These are phyloP conservation scores for Verticillium zaregamsianum DNA, from an alignment of 2,329 filamentous ascomycete species.

Conservation along the genomic window DNA sequence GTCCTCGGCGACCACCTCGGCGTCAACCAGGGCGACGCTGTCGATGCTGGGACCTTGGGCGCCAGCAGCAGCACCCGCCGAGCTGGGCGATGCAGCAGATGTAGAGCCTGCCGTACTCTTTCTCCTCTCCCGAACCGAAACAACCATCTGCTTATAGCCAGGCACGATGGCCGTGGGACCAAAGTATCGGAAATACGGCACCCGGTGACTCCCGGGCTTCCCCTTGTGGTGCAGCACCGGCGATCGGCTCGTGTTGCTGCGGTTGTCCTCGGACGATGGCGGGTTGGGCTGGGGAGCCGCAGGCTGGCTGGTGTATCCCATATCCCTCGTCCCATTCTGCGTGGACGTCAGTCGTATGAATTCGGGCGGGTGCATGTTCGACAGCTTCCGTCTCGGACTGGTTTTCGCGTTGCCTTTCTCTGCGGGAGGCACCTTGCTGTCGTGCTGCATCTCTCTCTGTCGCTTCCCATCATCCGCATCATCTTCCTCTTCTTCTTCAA, in stretches of 20 bases:
- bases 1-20: constrained; percentile 43
- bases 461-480: constrained; percentile 26
- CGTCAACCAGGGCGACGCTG: constrained; percentile 23
- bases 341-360: constrained; percentile 7
- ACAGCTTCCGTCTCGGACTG: not conserved
- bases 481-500: constrained; percentile 26
- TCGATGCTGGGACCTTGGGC: constrained; percentile 6
- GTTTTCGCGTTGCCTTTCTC: not conserved
- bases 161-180: constrained; percentile 46
- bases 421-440: not conserved
- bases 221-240: constrained; percentile 45
- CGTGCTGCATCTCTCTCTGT: constrained; percentile 20
- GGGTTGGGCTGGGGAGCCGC: not conserved
- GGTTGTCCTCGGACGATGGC: constrained; percentile 31
- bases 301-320: not conserved
- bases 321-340: constrained; percentile 4
- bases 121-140: constrained; percentile 64
- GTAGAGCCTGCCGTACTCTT: constrained; percentile 55
- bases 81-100: constrained; percentile 47
- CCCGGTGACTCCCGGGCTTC: constrained; percentile 80
- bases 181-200: constrained; percentile 89
- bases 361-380: constrained; percentile 3
- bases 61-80: constrained; percentile 19
- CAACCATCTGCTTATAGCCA: constrained; percentile 90
- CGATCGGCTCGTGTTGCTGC: constrained; percentile 35